Evolutionary conservation across 2,329 filamentous ascomycete species (phyloP), one percentile per base, ranked within the genome.

Genomic region (Penicillium thymicola): DNA sequence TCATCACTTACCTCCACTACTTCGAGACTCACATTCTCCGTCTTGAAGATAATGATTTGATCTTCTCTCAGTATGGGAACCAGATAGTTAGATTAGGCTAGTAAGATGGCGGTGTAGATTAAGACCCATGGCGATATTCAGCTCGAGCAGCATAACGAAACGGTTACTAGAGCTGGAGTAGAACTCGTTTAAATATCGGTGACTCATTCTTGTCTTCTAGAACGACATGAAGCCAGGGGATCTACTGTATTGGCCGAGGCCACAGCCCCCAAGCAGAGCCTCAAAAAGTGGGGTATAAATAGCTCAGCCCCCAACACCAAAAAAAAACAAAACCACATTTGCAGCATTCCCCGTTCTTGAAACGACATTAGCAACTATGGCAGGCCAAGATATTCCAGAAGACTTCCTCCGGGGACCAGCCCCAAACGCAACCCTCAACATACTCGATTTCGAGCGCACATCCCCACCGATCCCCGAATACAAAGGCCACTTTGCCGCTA

Each of bases 361-460:
- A 4, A 34, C 37, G 18, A 34, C 16, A 32, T 7, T 5, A n/a
- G 8, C 32, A 28, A 30, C 23, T 34, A 54, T 27, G 43, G 14
- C 37, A 8, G 21, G n/a, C 16, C 40, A 38, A 25, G 23, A 34
- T 2, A 59, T 64, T 9, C 58, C 55, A 42, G 40, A 59, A 5
- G 50, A 54, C 13, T 71, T 47, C 70, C 82, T 56, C 60, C 75
- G 49, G 23, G 56, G 23, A 8, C 55, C 69, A 21, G 72, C 77
- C 5, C 51, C 68, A 27, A 76, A 79, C 28, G 76, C 85, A 38
- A 79, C 66, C 11, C 74, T 79, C 41, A 69, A 70, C 3, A 71
- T 71, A 16, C 79, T 89, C 65, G 76, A 88, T 70, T 89, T 86
- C 66, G 61, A 69, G 9, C 65, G 74, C 44, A 79, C 78, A 18